Conservation (phyloP, 2,329 filamentous ascomycete genomes). For the Exophiala calicioides region DNA sequence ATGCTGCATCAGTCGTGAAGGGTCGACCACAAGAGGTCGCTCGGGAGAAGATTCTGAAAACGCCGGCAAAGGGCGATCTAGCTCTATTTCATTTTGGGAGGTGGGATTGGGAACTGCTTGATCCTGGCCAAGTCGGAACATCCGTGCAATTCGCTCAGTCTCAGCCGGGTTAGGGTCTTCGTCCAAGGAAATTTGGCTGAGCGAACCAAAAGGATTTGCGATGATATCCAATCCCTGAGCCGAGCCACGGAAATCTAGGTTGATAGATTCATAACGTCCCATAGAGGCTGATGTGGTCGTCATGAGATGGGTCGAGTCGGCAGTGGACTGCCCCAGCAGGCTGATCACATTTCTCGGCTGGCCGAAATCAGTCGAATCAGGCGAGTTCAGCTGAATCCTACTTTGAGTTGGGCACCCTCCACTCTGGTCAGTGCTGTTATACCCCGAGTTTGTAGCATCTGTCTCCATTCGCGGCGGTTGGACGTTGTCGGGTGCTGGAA, state of each 20-base stretch:
- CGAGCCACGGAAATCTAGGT: slow-evolving; percentile 25
- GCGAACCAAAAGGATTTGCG: slow-evolving; percentile 29
- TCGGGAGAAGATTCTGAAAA: slow-evolving; percentile 3
- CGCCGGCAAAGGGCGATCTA: background rate
- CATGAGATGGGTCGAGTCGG: slow-evolving; percentile 14
- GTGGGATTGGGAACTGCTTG: background rate
- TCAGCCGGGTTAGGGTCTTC: slow-evolving; percentile 13
- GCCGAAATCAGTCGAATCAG: background rate
- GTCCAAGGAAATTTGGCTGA: slow-evolving; percentile 26
- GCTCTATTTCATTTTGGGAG: background rate
- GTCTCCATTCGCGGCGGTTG: background rate
- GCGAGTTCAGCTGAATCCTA: no score
- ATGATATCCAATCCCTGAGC: slow-evolving; percentile 20
- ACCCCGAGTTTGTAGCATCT: no score
- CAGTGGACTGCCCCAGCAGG: slow-evolving; percentile 10
- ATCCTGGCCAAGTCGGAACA: slow-evolving; percentile 2
- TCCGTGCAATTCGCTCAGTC: slow-evolving; percentile 3
- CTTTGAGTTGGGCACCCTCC: no score
- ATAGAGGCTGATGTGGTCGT: slow-evolving; percentile 28
- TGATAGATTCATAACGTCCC: slow-evolving; percentile 29
- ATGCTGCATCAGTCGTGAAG: slow-evolving; percentile 4
- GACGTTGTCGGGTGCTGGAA: slow-evolving; percentile 2
- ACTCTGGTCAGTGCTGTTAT: no score
- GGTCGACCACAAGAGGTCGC: slow-evolving; percentile 1
- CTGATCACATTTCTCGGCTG: slow-evolving; percentile 4